Base-by-base conservation (phyloP, 2,329 filamentous ascomycete genomes). In the Rhynchosporium graminicola region DNA sequence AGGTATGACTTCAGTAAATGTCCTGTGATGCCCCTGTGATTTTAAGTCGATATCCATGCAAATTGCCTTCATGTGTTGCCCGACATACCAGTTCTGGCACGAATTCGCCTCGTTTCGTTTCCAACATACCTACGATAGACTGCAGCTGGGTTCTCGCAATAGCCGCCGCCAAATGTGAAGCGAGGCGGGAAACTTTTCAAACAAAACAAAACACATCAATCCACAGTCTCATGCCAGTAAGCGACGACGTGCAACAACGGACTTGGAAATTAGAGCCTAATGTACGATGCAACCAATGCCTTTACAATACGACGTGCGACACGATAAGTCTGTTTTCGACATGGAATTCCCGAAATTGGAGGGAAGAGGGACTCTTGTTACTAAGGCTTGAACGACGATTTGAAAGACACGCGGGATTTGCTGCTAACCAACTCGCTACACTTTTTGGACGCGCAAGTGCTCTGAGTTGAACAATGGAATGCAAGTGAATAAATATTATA, bases 261-360 rank as follows among this genome's bases (percentile, higher is more conserved):
- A 26, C 38, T 9, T 3, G 10, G 28, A 2, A 29, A 10, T n/a
- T 33, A 26, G 29, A 42, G 38, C 26, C 13, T 45, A 61, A 61
- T 56, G 54, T 61, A 61, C 8, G n/a, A 20, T 56, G 43, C 31
- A 56, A 56, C 48, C 31, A 56, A 56, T 56, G 59, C 50, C 59
- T 45, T 61, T 29, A 56, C 13, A 33, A n/a, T 40, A 31, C 51
- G 59, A 61, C 13, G 43, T 61, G 51, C 59, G 56, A 61, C 51
- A 56, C 3, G 38, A n/a, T 1, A n/a, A n/a, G 3, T 46, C n/a
- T 46, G 50, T 8, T 13, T 29, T 54, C 36, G 31, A 38, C 4
- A 36, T 54, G 28, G 33, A 40, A 26, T 54, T 40, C 36, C 51
- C 20, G 40, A 46, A 3, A 47, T 38, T 43, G 31, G 31, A 40